phyloP scores from a whole-genome alignment of 257 asterid species.

The Echium plantagineum region DNA sequence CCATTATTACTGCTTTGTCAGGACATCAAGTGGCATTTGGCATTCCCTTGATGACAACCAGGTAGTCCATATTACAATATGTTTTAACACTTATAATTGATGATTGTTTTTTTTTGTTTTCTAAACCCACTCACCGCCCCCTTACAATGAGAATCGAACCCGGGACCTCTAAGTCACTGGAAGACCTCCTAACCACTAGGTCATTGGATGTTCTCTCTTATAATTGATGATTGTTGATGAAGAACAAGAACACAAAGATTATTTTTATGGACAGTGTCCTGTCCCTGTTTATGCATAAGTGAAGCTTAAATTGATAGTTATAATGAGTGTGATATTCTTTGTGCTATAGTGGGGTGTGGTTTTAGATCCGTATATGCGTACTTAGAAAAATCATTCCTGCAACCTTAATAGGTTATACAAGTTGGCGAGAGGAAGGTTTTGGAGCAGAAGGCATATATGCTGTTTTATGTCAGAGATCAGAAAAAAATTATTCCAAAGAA shows the following conservation, averaged over 20 bases:
- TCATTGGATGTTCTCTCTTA: too few relatives aligned
- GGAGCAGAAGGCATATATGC: constrained; percentile 93
- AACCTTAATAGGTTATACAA: constrained; percentile 57
- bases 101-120: too few relatives aligned
- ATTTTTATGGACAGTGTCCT: too few relatives aligned
- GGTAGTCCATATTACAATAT: constrained; percentile 44
- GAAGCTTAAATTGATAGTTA: too few relatives aligned
- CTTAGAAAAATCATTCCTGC: neutral
- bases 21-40: constrained; percentile 98
- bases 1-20: constrained; percentile 93
- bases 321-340: neutral
- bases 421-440: constrained; percentile 73
- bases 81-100: too few relatives aligned
- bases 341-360: neutral
- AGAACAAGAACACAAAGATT: too few relatives aligned
- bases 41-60: constrained; percentile 88
- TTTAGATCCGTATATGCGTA: neutral
- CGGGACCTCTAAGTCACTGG: too few relatives aligned
- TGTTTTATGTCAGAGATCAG: constrained; percentile 81
- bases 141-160: too few relatives aligned
- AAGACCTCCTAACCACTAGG: too few relatives aligned
- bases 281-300: too few relatives aligned
- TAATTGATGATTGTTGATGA: too few relatives aligned
- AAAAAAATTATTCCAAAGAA: constrained; percentile 31
- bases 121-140: too few relatives aligned